These are phyloP conservation scores for Brassica cretica DNA, from an alignment of 345 rosid genomes.

Conservation along the genomic window DNA sequence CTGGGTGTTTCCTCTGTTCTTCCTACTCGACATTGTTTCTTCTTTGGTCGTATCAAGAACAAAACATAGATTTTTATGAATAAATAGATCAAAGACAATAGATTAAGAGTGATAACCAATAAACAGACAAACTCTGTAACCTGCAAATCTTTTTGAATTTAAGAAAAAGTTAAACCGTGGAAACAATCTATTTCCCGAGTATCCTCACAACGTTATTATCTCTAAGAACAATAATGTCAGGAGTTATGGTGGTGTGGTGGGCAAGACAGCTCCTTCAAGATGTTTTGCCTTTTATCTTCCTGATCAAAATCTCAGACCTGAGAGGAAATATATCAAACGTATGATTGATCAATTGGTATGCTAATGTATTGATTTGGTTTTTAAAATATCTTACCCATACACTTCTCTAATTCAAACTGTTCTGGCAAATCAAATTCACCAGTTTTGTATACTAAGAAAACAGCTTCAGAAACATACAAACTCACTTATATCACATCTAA, in stretches of 20 bases:
- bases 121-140: neutral
- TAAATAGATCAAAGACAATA: slow-evolving; percentile 17
- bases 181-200: too few relatives aligned
- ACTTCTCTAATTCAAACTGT: neutral
- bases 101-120: slow-evolving; percentile 5
- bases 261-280: too few relatives aligned
- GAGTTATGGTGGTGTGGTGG: too few relatives aligned
- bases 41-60: slow-evolving; percentile 1
- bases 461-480: neutral
- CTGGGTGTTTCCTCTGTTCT: slow-evolving; percentile 37
- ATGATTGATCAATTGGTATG: neutral
- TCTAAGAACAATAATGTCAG: too few relatives aligned
- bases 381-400: neutral
- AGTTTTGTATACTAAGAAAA: too few relatives aligned
- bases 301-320: too few relatives aligned
- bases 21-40: slow-evolving; percentile 44
- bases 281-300: too few relatives aligned
- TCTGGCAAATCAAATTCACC: neutral
- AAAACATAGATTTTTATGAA: slow-evolving; percentile 2
- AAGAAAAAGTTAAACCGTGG: too few relatives aligned
- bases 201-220: too few relatives aligned
- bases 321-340: too few relatives aligned
- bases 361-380: neutral
- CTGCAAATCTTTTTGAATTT: too few relatives aligned
- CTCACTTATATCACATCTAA: neutral